Evolutionary conservation across 1,284 basidiomycete species (phyloP), one percentile per base, ranked within the genome.

Genomic region (Sanguinoderma infundibulare): DNA sequence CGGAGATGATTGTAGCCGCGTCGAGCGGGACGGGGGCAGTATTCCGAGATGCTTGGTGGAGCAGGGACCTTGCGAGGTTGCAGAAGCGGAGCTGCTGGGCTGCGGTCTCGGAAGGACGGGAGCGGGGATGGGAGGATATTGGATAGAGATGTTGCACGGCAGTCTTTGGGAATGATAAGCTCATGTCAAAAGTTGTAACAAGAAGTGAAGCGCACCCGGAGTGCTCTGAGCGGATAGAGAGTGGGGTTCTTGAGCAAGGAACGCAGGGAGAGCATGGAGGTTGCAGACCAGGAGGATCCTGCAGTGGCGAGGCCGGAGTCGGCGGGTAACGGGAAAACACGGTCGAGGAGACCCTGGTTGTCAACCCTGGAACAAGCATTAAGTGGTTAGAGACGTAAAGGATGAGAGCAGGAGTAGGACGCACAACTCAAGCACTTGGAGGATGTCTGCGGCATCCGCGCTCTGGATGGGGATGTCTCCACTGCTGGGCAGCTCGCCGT

Each of bases 401-500:
- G 22, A 22, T 49, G 20, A 15, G 34, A 53, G 52, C 46, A 56
- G 6, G 52, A 53, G 49, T 51, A 10, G 24, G 52, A 66, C 87
- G 65, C 69, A 93, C 87, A 85, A 80, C 73, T 92, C 87, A 56
- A 96, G 84, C 47, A 95, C 85, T 62, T 89, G 85, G 46, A 96
- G 83, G 59, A 93, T 86, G 67, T 83, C 81, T 47, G 79, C 77
- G 24, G 88, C 89, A 72, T 88, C 79, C 6, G 77, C 67, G 12
- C 75, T 35, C 60, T 77, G 70, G 46, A 90, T 79, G 35, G 84
- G 80, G 17, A 79, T 73, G 69, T 87, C 84, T 38, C 81, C 84
- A 49, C 68, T 72, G 54, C 72, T 70, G 8, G 66, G 69, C 24
- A 68, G 60, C 24, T 70, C 66, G 3, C 77, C 75, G 64, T 76